A percentile compares a stretch with the other conserved stretches of the same genome.
Evolutionary conservation across 2,329 filamentous ascomycete species (phyloP).

Genomic region (Alternaria sp.): DNA sequence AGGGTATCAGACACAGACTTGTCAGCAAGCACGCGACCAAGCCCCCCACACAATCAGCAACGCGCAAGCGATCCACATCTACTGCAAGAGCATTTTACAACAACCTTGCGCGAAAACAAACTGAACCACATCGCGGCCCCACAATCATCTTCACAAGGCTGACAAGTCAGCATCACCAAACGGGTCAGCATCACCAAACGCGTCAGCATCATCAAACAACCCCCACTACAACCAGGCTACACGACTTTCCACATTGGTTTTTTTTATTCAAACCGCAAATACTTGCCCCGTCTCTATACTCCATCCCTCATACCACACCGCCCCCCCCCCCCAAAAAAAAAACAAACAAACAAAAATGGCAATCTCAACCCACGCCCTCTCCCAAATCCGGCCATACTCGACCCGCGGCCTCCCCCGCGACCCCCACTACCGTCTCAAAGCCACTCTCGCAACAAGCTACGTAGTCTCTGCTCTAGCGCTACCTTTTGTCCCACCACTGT

Average conservation of each 20-base stretch:
- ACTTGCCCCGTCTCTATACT: too few species aligned
- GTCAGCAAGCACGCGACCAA: conserved; percentile 3
- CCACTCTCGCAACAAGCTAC: conserved; percentile 49
- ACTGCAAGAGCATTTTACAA: too few species aligned
- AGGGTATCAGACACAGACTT: background rate
- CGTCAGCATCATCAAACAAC: background rate
- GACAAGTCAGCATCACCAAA: background rate
- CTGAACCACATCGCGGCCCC: background rate
- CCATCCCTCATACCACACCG: background rate
- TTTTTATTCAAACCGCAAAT: background rate
- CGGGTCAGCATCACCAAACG: background rate
- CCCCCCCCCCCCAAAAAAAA: too few species aligned
- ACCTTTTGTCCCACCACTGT: conserved; percentile 52
- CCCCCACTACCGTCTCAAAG: conserved; percentile 48
- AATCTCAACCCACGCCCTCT: conserved; percentile 42
- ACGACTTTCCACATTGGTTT: background rate
- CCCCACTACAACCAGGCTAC: background rate
- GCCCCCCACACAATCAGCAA: background rate
- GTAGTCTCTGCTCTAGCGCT: conserved; percentile 51
- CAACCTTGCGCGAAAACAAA: background rate
- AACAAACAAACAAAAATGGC: too few species aligned
- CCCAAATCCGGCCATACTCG: conserved; percentile 50
- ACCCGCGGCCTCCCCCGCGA: conserved; percentile 45
- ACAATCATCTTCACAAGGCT: background rate
- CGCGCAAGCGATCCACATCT: too few species aligned